Evolutionary conservation across 192 early-diverging fungal species (phyloP), one percentile per base, ranked within the genome.

Genomic region (Polychytrium aggregatum): DNA sequence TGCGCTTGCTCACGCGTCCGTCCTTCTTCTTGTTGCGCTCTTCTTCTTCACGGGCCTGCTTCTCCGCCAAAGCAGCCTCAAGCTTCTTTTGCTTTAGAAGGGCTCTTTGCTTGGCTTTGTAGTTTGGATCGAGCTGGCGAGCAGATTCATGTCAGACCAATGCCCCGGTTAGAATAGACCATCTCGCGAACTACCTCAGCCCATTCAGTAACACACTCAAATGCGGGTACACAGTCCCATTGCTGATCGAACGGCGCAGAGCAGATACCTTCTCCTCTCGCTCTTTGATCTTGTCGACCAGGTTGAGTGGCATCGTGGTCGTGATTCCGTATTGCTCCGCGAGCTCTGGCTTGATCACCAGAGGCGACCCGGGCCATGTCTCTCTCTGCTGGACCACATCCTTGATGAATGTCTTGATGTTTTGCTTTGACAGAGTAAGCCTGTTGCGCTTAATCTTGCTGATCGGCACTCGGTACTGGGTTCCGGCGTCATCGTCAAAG

Each of bases 321-420:
- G 42, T 41, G 3, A 81, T 59, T 17, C 53, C 62, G 26, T 75
- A 79, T 28, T 75, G 72, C 21, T 60, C 59, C 1, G 30, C 42
- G 17, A 53, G 28, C 11, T 37, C 35, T 39, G 50, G 42, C 10
- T 54, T 69, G 27, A 87, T 67, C 9, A 79, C 38, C 78, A 82
- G 84, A 9, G 83, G 84, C n/a, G 83, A 78, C 26, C 79, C 81
- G 31, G 78, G 51, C 62, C 82, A 85, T 16, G 58, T 58, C 35
- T 86, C 87, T 45, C 76, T 83, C 4, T 62, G 61, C 3, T 67
- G 41, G 2, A 65, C 70, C 38, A 65, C 73, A 37, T 86, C 84
- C 26, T 72, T 65, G 17, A 89, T 70, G 51, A 79, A 87, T 50
- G 78, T 76, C 42, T 78, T 73, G 33, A 89, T 59, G 43, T 81